Evolutionary conservation across 1,139 yeast species (phyloP), one percentile per base, ranked within the genome.

Genomic region (Yamadazyma pseudoaaseri): DNA sequence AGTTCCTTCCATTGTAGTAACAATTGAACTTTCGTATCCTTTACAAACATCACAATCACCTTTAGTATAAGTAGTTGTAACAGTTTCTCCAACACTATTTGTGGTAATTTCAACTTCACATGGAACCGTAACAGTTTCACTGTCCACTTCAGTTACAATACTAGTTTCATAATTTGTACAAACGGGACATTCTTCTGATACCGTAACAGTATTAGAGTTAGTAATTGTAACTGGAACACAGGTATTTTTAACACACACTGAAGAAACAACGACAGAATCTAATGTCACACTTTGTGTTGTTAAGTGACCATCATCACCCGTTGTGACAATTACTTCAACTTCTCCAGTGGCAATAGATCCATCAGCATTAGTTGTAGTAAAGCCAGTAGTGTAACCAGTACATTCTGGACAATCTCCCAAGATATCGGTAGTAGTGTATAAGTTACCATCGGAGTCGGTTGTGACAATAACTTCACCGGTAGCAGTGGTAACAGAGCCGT

Each of bases 11-110:
- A 30, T 21, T 17, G 20, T 26, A 10, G 33, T 31, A n/a, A 30
- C 36, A 12, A 37, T 15, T 3, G 30, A n/a, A 11, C 36, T 34
- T 8, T 18, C 17, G 21, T 39, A 37, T 3, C 29, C 35, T n/a
- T 30, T 33, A 15, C 41, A 39, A 11, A 31, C 35, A 17, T 35
- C 33, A 31, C 41, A 37, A n/a, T 37, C 40, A 10, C 36, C 40
- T n/a, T 26, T 67, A 61, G 14, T 27, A 30, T 37, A 20, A n/a
- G 42, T 38, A n/a, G 12, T 5, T 6, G 41, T 38, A 5, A 33
- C 32, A 5, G 33, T 27, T 14, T 30, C 32, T 6, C 36, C 37
- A 12, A 9, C 14, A 3, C 26, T 6, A 18, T 29, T 34, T 18
- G 52, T 46, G 12, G 47, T 37, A 15, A 47, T 38, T 21, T 30